Conservation (phyloP, 2,329 filamentous ascomycete genomes). For the Zymoseptoria brevis region DNA sequence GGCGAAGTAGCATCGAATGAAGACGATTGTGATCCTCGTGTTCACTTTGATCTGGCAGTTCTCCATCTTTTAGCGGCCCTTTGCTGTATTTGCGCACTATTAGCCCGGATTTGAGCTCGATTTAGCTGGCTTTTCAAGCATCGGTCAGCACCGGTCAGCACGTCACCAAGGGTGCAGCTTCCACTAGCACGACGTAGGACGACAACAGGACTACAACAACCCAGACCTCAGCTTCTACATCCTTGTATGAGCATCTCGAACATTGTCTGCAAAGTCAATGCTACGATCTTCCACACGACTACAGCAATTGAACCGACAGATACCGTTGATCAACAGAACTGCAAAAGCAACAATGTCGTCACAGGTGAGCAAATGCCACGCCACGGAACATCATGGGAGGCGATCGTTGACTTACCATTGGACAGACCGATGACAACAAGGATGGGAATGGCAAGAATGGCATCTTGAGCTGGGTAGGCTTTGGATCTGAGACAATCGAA, state of each 20-base stretch:
- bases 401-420: neutral
- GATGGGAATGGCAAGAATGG: conserved; percentile 22
- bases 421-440: conserved; percentile 2
- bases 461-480: conserved; percentile 72
- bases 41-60: neutral
- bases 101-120: neutral
- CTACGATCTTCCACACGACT: neutral
- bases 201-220: neutral
- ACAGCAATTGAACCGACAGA: neutral
- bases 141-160: neutral
- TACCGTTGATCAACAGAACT: neutral
- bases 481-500: conserved; percentile 49
- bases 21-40: neutral
- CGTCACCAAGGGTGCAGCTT: neutral
- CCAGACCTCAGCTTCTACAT: neutral
- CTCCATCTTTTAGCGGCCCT: neutral
- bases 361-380: neutral
- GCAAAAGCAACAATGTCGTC: neutral
- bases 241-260: neutral
- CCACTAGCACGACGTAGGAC: neutral
- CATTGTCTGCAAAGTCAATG: neutral
- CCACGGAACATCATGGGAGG: neutral
- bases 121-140: neutral
- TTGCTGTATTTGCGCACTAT: neutral
- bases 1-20: neutral